Evolutionary conservation across 2,329 filamentous ascomycete genomes (phyloP).

Genomic region (Periconia sp.): DNA sequence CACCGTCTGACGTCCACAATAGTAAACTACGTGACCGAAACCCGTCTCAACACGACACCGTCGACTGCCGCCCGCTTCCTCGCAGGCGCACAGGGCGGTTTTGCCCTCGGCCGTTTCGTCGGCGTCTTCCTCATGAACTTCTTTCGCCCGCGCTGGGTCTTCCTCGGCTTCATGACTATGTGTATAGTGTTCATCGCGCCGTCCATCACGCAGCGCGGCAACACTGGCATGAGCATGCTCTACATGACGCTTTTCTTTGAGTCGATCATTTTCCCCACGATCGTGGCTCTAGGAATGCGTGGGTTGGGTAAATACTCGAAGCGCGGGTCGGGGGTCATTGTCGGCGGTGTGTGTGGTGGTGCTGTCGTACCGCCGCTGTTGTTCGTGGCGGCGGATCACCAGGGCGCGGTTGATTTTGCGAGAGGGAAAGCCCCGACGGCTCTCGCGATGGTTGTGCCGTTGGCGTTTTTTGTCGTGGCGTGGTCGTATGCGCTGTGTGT

Average conservation of each 20-base stretch:
- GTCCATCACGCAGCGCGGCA: constrained; percentile 55
- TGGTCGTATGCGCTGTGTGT: constrained; percentile 50
- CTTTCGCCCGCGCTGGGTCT: constrained; percentile 67
- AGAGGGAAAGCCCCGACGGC: constrained; percentile 50
- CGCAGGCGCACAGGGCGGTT: constrained; percentile 72
- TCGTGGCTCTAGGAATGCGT: constrained; percentile 77
- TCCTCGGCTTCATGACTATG: constrained; percentile 66
- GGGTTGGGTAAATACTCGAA: constrained; percentile 77
- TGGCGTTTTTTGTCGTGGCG: constrained; percentile 53
- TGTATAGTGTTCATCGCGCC: constrained; percentile 63
- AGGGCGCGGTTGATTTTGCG: constrained; percentile 41
- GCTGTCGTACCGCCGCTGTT: constrained; percentile 72
- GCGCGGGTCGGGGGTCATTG: constrained; percentile 72
- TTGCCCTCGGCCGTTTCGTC: constrained; percentile 71
- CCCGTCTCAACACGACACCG: constrained; percentile 41
- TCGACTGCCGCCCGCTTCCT: constrained; percentile 67
- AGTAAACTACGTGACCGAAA: constrained; percentile 55
- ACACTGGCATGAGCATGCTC: constrained; percentile 62
- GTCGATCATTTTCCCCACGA: constrained; percentile 78
- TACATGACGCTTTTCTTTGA: constrained; percentile 78
- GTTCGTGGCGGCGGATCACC: constrained; percentile 66
- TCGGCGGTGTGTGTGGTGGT: constrained; percentile 71
- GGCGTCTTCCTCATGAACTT: constrained; percentile 68
- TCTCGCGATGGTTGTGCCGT: constrained; percentile 67
- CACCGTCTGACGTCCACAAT: constrained; percentile 28